These are phyloP conservation scores for Mucor plumbeus DNA, from an alignment of 371 early-diverging fungal species.

Conservation along the genomic window DNA sequence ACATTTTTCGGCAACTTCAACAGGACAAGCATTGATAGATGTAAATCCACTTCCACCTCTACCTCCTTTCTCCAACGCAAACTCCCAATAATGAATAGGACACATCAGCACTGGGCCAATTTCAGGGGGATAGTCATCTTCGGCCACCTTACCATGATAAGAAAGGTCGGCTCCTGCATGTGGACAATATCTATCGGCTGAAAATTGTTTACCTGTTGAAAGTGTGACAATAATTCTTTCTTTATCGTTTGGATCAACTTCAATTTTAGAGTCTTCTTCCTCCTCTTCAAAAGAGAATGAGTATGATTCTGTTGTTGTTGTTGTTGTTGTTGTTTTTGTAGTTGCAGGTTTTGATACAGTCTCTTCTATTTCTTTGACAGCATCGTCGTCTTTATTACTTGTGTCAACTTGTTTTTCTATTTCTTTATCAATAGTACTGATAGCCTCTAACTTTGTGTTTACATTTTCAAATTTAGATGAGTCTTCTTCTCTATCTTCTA, in stretches of 20 bases:
- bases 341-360: background rate
- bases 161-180: conserved; percentile 57
- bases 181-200: conserved; percentile 58
- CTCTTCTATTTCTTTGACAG: background rate
- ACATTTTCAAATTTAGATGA: background rate
- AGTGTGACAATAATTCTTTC: conserved; percentile 50
- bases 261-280: conserved; percentile 33
- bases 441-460: background rate
- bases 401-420: background rate
- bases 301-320: background rate
- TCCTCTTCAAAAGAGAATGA: conserved; percentile 25
- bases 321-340: background rate
- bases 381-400: background rate
- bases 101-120: conserved; percentile 53
- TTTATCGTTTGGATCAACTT: conserved; percentile 44
- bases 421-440: background rate
- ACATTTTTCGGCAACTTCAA: conserved; percentile 16
- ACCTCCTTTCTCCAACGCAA: conserved; percentile 47
- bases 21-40: conserved; percentile 51
- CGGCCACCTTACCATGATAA: conserved; percentile 42
- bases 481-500: background rate
- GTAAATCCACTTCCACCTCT: conserved; percentile 38
- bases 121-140: conserved; percentile 53
- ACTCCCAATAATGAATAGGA: conserved; percentile 56
- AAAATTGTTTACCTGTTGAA: conserved; percentile 42